Evolutionary conservation across 2,329 filamentous ascomycete genomes (phyloP).

Genomic region (Nannizzia gypsea): DNA sequence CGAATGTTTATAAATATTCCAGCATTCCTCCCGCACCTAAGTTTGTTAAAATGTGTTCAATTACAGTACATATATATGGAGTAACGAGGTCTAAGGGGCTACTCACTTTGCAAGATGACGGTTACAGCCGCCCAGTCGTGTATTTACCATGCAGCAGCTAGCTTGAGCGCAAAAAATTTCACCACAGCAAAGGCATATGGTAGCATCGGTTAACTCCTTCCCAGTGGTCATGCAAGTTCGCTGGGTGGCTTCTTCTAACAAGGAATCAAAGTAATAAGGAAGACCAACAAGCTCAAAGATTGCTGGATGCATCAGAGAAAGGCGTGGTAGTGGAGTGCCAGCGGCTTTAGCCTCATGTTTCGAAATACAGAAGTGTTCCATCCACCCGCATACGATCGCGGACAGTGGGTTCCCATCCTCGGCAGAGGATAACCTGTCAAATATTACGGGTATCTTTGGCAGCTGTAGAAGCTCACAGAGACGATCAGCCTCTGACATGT

Average conservation of each 20-base stretch:
- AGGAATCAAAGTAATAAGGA: conserved; percentile 78
- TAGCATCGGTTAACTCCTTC: conserved; percentile 81
- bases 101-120: conserved; percentile 76
- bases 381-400: conserved; percentile 55
- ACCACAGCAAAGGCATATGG: conserved; percentile 86
- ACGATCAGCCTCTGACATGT: conserved; percentile 63
- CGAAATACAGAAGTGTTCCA: conserved; percentile 40
- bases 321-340: conserved; percentile 15
- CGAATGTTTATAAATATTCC: conserved; percentile 95
- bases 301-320: conserved; percentile 62
- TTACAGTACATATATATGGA: conserved; percentile 17
- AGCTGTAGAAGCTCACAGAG: conserved; percentile 61
- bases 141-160: conserved; percentile 66
- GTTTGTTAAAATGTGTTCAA: conserved; percentile 8
- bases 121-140: conserved; percentile 69
- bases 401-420: conserved; percentile 34
- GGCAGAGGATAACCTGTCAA: conserved; percentile 43
- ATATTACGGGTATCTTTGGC: conserved; percentile 68
- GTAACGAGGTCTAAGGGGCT: conserved; percentile 9
- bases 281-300: conserved; percentile 92
- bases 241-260: conserved; percentile 84
- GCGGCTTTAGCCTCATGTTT: conserved; percentile 20
- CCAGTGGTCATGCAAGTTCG: conserved; percentile 77
- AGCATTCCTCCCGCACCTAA: conserved; percentile 73
- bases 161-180: conserved; percentile 95